Base-by-base conservation (phyloP, 345 rosid species). In the Euclidium syriacum region DNA sequence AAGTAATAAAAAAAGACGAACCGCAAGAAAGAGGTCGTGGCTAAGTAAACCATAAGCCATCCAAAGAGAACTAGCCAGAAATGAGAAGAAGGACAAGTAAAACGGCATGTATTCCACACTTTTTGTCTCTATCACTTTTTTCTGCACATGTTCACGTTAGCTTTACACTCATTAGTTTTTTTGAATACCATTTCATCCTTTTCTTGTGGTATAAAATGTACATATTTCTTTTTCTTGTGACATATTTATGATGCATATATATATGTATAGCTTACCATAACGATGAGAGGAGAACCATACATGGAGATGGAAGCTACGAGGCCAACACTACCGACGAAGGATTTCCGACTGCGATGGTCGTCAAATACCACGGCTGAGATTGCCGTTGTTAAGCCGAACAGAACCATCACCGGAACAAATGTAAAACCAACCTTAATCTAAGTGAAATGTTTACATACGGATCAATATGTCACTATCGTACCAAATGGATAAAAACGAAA, bases 61-160 rank as follows among this genome's bases (percentile, higher is more conserved):
- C 96, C 96, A 89, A 20, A 82, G 72, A 11, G 83, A 60, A 59
- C 86, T 85, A 34, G 96, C 73, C 7, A 87, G 44, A 72, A 89
- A 85, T 29, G 98, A 79, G 84, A 82, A 87, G 59, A 92, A 73
- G 29, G 97, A 89, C 62, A 88, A 62, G 72, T 83, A 78, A 77
- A 91, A 91, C 0, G 98, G 95, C 96, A 92, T 92, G 85, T 79
- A 88, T 56, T 92, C 94, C 73, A 83, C 95, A 26, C 96, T 88
- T 72, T 79, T 84, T 8, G 95, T 86, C 66, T 35, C 54, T 29
- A 91, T 80, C 68, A 88, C 96, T 70, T 72, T 74, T 69, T 65
- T 88, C 98, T 86, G 87, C 82, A 73, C 52, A 57, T 29, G n/a
- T n/a, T n/a, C n/a, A n/a, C n/a, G n/a, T n/a, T n/a, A 58, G 58